Evolutionary conservation across 345 rosid genomes (phyloP), one percentile per base, ranked within the genome.

Genomic region (Physaria fendleri): DNA sequence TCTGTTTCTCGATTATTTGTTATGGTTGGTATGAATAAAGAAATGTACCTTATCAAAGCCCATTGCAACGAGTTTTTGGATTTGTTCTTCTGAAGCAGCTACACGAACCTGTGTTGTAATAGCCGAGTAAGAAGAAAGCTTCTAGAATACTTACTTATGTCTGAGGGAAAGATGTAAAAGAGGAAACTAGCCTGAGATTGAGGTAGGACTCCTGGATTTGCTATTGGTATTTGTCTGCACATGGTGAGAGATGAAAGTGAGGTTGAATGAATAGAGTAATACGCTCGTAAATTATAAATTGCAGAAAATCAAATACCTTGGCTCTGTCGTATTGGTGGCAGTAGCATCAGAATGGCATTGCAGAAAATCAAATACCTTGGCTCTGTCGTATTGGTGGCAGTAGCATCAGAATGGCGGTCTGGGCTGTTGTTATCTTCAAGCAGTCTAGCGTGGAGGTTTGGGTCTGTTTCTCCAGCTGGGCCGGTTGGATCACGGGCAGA

Each of bases 51-150:
- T 78, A 27, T 89, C 99, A 30, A 93, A 93, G 35, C 99, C 95
- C 97, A 93, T 93, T 24, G 95, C 76, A 8, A 85, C 82, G 17
- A 93, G 95, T 65, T 85, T 82, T 64, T 85, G 86, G 62, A 87
- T 79, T 64, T 87, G 88, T 42, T 77, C 88, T 20, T 83, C 94
- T 1, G 90, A 75, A 52, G 78, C 73, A 35, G 71, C 65, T 68
- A 59, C 66, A 51, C 67, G 65, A 62, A 65, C 77, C 93, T 82
- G 78, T 53, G 56, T 15, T 45, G 50, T 15, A 50, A 70, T 24
- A 61, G 32, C 25, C 30, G 4, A 38, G 23, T 48, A 8, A 20
- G 62, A 18, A 3, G 35, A 6, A 15, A n/a, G 24, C 11, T 56
- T 30, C 44, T 4, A 29, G 6, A 44, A 22, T 11, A 15, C 10